phyloP scores from a whole-genome alignment of 148 eudicot species.

The Limonium bicolor region DNA sequence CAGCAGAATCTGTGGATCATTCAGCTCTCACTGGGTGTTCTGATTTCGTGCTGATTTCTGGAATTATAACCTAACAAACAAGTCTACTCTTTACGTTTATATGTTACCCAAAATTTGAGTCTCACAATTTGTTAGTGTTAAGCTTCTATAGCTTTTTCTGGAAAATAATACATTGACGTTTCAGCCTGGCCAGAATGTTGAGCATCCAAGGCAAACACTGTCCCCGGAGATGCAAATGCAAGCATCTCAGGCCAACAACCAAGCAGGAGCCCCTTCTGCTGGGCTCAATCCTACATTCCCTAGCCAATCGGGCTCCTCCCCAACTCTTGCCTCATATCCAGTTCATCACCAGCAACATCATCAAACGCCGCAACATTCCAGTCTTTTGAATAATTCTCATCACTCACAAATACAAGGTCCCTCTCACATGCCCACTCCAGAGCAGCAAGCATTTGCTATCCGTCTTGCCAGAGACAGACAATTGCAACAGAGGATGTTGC shows the following conservation, averaged over 20 bases:
- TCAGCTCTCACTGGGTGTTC: too few species aligned
- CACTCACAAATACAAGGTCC: constrained; percentile 45
- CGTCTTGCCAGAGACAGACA: constrained; percentile 66
- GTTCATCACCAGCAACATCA: constrained; percentile 47
- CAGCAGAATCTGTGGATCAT: too few species aligned
- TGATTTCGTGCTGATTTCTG: too few species aligned
- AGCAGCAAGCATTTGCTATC: constrained; percentile 47
- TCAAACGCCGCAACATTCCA: constrained; percentile 43
- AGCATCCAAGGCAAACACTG: constrained; percentile 55
- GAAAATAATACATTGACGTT: too few species aligned
- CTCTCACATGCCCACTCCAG: constrained; percentile 29
- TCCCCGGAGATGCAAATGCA: constrained; percentile 50
- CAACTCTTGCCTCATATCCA: constrained; percentile 35
- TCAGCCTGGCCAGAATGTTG: constrained; percentile 57
- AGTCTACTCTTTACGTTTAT: too few species aligned
- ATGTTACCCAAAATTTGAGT: too few species aligned
- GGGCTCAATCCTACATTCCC: constrained; percentile 32
- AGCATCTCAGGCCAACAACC: constrained; percentile 32
- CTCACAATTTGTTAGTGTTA: too few species aligned
- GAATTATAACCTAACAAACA: too few species aligned
- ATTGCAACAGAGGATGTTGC: constrained; percentile 16
- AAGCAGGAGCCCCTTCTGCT: constrained; percentile 34
- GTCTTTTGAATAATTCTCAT: constrained; percentile 27
- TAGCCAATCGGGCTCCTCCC: constrained; percentile 37
- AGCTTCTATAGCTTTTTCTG: too few species aligned